A percentile compares a stretch with the other conserved stretches of the same genome.
phyloP scores from a whole-genome alignment of 495 filamentous ascomycete genomes.

The Tuber aestivum region DNA sequence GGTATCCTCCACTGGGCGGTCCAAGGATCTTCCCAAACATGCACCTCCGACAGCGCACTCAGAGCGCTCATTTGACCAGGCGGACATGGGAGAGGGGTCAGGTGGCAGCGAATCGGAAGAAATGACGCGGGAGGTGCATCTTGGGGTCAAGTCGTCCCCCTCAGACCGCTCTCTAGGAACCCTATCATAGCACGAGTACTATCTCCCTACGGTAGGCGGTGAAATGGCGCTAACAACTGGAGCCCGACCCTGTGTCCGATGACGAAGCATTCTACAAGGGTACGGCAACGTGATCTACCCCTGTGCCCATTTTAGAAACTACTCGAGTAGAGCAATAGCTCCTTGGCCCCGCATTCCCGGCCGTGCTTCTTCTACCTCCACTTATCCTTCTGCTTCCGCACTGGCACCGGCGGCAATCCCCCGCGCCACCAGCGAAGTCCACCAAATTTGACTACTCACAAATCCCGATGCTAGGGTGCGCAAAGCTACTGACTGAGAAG shows the following conservation, averaged over 20 bases:
- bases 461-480: slow-evolving; percentile 43
- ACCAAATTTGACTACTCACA: slow-evolving; percentile 26
- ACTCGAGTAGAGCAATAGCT: too few species aligned
- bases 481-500: slow-evolving; percentile 61
- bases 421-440: slow-evolving; percentile 45
- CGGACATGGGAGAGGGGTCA: slow-evolving; percentile 4
- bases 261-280: slow-evolving; percentile 17
- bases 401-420: slow-evolving; percentile 43
- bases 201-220: slow-evolving; percentile 15
- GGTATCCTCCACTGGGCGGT: slow-evolving; percentile 64
- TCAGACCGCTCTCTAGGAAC: not conserved
- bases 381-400: not conserved
- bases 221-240: slow-evolving; percentile 14
- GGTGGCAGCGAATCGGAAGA: not conserved
- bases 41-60: slow-evolving; percentile 11
- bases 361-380: not conserved
- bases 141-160: not conserved
- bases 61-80: slow-evolving; percentile 3
- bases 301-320: not conserved
- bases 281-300: not conserved
- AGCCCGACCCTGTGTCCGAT: slow-evolving; percentile 10
- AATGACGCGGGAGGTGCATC: not conserved
- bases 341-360: not conserved
- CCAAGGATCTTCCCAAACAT: slow-evolving; percentile 48
- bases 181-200: slow-evolving; percentile 19